Percentiles rank a stretch among this genome's conserved stretches.
Evolutionary conservation across 73 alveolate species (phyloP).

Genomic region (Effrenium voratum): DNA sequence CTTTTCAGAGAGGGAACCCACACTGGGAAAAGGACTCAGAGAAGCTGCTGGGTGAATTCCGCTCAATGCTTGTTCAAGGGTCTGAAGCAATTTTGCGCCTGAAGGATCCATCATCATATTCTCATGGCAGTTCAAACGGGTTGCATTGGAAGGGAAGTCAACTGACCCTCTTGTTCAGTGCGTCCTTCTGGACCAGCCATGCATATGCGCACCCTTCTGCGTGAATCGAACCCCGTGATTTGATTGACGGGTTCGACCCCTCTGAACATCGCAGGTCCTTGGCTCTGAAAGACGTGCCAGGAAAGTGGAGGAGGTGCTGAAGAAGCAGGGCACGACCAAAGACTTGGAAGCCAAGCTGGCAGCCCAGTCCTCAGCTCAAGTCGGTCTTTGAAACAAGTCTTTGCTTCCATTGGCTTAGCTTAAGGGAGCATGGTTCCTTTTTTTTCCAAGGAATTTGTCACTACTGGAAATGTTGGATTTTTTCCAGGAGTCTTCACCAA

Average conservation of each 20-base stretch:
- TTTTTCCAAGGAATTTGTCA: not conserved
- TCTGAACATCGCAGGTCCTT: not conserved
- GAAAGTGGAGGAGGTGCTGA: conserved; percentile 87
- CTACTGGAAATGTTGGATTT: not conserved
- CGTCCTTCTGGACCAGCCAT: not conserved
- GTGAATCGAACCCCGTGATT: not conserved
- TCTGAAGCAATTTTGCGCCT: too few species aligned
- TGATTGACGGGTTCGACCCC: not conserved
- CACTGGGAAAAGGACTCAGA: too few species aligned
- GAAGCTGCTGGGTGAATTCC: too few species aligned
- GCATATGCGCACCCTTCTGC: not conserved
- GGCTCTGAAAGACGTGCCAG: not conserved
- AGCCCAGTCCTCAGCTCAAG: not conserved
- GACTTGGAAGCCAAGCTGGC: conserved; percentile 42
- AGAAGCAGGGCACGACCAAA: conserved; percentile 66
- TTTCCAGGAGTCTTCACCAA: not conserved
- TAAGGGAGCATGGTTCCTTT: not conserved
- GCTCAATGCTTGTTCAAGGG: too few species aligned
- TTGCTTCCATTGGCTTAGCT: not conserved
- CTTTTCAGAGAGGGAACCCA: too few species aligned
- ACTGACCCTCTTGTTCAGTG: not conserved
- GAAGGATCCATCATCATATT: too few species aligned
- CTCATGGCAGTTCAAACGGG: too few species aligned
- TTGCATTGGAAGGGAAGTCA: not conserved
- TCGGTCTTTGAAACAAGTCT: not conserved